Percentiles rank a stretch among this genome's conserved stretches.
These are phyloP conservation scores for Symbiodinium pilosum DNA, from an alignment of 73 alveolate species.

Conservation along the genomic window DNA sequence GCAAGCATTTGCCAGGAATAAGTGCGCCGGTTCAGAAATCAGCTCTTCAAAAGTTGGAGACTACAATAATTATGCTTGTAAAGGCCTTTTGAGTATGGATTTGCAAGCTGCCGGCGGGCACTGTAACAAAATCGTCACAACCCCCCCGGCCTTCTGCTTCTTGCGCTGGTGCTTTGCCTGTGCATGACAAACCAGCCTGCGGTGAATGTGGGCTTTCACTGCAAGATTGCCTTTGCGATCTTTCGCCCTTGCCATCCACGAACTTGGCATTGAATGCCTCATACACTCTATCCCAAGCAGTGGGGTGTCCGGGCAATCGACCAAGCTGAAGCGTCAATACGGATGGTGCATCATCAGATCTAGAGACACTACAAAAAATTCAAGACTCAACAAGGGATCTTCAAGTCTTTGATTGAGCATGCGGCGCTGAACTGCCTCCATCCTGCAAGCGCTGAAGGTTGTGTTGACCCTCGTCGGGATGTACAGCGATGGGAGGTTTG, in stretches of 20 bases:
- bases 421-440: slow-evolving; percentile 37
- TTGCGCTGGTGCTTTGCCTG: neutral
- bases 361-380: no score
- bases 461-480: neutral
- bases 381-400: no score
- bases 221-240: neutral
- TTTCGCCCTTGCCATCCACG: slow-evolving; percentile 57
- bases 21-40: no score
- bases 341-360: neutral
- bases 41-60: no score
- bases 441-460: neutral
- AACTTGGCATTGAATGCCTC: slow-evolving; percentile 68
- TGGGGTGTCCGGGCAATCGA: neutral
- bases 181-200: neutral
- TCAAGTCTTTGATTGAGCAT: neutral
- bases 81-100: no score
- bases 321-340: neutral
- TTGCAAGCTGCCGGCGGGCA: no score
- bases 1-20: no score
- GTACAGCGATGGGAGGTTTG: no score
- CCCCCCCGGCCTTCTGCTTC: neutral
- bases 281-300: neutral
- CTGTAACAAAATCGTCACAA: no score
- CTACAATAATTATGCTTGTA: no score
- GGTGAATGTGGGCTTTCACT: neutral